Conservation (phyloP, 768 basidiomycete genomes). For the Lanmaoa pseudosensibilis region DNA sequence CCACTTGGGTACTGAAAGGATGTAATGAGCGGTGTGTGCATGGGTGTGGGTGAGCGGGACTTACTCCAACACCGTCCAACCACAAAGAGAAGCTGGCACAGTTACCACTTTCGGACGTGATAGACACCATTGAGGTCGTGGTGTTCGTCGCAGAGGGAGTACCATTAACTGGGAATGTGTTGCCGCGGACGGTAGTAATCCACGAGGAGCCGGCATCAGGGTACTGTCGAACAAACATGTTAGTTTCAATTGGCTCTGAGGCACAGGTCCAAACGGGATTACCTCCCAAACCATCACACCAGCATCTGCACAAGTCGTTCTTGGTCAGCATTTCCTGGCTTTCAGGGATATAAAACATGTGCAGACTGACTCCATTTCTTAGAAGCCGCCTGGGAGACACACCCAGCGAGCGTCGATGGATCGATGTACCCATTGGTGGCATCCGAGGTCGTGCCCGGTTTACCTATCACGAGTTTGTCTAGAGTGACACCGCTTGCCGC, state of each 20-base stretch:
- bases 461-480: slow-evolving; percentile 74
- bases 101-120: slow-evolving; percentile 16
- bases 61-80: slow-evolving; percentile 36
- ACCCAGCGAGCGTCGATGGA: slow-evolving; percentile 54
- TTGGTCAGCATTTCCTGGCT: not conserved
- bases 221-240: slow-evolving; percentile 26
- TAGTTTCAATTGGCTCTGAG: not conserved
- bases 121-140: slow-evolving; percentile 18
- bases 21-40: not conserved
- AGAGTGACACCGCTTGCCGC: slow-evolving; percentile 53
- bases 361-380: slow-evolving; percentile 63
- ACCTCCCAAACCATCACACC: slow-evolving; percentile 45
- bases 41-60: slow-evolving; percentile 8
- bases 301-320: slow-evolving; percentile 23
- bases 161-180: slow-evolving; percentile 37
- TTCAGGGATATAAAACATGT: not conserved
- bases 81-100: slow-evolving; percentile 47
- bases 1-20: slow-evolving; percentile 44
- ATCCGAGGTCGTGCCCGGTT: slow-evolving; percentile 53
- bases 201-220: slow-evolving; percentile 39
- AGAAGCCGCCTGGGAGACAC: slow-evolving; percentile 58
- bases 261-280: not conserved
- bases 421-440: slow-evolving; percentile 60
- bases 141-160: slow-evolving; percentile 1
- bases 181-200: slow-evolving; percentile 39